A percentile compares a stretch with the other conserved stretches of the same genome.
Conservation (phyloP, 306 rosid species). For the Astragalus glycyphyllos region DNA sequence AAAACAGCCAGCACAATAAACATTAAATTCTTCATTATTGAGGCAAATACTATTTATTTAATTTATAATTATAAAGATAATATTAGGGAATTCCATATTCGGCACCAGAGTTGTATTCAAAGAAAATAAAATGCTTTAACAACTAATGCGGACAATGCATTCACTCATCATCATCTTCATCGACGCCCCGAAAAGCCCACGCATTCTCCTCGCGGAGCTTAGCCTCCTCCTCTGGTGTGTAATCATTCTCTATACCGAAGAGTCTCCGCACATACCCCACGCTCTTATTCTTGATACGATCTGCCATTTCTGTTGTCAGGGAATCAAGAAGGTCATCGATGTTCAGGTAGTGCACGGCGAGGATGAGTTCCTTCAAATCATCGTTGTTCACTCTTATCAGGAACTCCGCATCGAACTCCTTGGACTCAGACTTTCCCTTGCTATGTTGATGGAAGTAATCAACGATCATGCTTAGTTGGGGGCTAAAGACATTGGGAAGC, state of each 20-base stretch:
- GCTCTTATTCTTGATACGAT: conserved; percentile 47
- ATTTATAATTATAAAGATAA: too few relatives aligned
- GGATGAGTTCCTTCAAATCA: conserved; percentile 29
- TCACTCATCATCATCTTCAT: conserved; percentile 27
- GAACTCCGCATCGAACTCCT: neutral
- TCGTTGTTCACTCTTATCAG: neutral
- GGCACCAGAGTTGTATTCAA: too few relatives aligned
- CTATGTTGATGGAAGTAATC: too few relatives aligned
- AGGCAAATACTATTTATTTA: too few relatives aligned
- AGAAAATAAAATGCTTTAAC: too few relatives aligned
- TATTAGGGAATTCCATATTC: too few relatives aligned
- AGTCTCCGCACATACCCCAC: conserved; percentile 40
- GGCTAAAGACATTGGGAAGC: neutral
- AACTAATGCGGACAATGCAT: neutral
- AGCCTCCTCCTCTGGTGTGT: conserved; percentile 42
- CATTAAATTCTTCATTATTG: too few relatives aligned
- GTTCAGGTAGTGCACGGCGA: conserved; percentile 43
- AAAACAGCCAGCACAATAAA: too few relatives aligned
- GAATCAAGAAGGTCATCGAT: neutral
- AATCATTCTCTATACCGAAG: conserved; percentile 46
- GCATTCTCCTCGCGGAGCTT: conserved; percentile 11
- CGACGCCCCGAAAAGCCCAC: conserved; percentile 49
- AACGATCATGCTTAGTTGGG: neutral
- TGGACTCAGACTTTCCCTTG: too few relatives aligned
- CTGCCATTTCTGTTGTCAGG: neutral